Conservation (phyloP, 2,329 filamentous ascomycete species). For the Colletotrichum lini region DNA sequence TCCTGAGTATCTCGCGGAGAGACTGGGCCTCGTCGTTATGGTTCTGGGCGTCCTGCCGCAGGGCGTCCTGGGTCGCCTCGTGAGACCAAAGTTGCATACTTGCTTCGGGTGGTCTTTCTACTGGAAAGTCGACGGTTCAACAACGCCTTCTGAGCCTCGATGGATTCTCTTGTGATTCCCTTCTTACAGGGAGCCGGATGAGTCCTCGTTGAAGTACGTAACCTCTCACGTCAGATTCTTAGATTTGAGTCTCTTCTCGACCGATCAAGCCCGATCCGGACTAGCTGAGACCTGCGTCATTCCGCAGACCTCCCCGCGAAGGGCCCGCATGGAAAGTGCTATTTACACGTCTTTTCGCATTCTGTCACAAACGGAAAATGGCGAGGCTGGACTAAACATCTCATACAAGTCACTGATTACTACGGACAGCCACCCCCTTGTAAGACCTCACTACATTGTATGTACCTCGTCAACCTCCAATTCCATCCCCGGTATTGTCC, state of each 20-base stretch:
- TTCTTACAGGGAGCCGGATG: no score
- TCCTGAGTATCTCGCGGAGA: neutral
- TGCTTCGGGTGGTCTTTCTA: neutral
- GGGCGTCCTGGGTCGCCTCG: constrained; percentile 15
- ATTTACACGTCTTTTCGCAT: neutral
- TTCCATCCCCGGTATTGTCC: no score
- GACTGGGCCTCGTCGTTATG: neutral
- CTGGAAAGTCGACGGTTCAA: no score
- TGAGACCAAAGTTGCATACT: constrained; percentile 25
- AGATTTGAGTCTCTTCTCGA: neutral
- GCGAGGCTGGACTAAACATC: neutral
- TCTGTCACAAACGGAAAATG: neutral
- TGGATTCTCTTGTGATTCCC: no score
- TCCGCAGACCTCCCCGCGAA: no score
- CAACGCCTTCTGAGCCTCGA: no score
- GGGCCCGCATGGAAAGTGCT: no score
- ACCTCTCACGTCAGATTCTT: constrained; percentile 12
- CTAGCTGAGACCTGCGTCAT: neutral
- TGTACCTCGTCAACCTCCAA: neutral
- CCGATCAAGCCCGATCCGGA: neutral
- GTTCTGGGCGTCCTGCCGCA: neutral
- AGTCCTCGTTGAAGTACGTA: neutral
- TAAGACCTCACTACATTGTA: neutral
- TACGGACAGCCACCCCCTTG: neutral
- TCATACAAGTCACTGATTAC: no score